Base-by-base conservation (phyloP, 2,329 filamentous ascomycete genomes). In the Xylaria sp. region DNA sequence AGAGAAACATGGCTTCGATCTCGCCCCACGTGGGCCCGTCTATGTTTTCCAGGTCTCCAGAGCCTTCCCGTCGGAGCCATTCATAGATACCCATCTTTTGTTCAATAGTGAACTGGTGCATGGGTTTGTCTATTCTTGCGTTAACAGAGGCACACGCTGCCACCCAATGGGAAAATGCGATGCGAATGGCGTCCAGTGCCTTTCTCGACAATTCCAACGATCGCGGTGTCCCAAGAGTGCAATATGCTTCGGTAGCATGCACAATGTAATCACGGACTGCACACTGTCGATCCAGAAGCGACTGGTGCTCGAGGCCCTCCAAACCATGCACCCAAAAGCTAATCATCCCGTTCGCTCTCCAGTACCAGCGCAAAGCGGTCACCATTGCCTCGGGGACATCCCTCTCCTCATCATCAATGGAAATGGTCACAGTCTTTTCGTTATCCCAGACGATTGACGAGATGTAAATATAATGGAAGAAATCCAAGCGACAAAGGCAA, bases 101-200 rank as follows among this genome's bases (percentile, higher is more conserved):
- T n/a, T 30, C 7, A 10, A 2, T 3, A 32, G 48, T 52, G 1
- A 52, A 30, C 15, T 5, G 2, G 48, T 5, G n/a, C 15, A 52
- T n/a, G 0, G 48, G 20, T 9, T 1, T 18, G 13, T 18, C 13
- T 6, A 4, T 18, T 18, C 5, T 7, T 25, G 12, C 45, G 6
- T 23, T 23, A 15, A 18, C 43, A 28, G 13, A 15, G 12, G 4
- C 23, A 52, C 48, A 52, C 1, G 48, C 25, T 18, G 9, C 4
- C 0, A 9, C 12, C 48, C 48, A 52, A 13, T n/a, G 15, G 8
- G 0, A 0, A 6, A 3, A n/a, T n/a, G 25, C 48, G 7, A 0
- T 0, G 15, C 3, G 1, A 9, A 52, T 2, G 15, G 15, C 2
- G 6, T 28, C 0, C 23, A 0, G 1, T 28, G 10, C 10, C 45